Base-by-base conservation (phyloP, 345 rosid species). In the Dovyalis caffra region DNA sequence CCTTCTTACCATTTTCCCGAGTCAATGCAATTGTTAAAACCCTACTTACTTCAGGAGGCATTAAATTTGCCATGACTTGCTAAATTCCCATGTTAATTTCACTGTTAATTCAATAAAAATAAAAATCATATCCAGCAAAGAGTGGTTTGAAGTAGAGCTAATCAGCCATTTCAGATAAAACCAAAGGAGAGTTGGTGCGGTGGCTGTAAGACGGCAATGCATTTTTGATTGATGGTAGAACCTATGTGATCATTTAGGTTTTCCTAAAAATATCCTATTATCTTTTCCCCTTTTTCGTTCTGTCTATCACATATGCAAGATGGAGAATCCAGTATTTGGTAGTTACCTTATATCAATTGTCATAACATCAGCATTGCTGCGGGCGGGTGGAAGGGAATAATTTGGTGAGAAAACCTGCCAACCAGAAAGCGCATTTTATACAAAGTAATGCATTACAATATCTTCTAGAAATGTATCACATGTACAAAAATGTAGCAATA, bases 371-470 rank as follows among this genome's bases (percentile, higher is more conserved):
- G 90, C 80, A 79, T 51, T 79, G 71, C 73, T 82, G 64, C 81
- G 74, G 66, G 78, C 69, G 12, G 87, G 83, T 38, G 88, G 91
- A 68, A 79, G 70, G 49, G 91, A 83, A 80, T 89, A 89, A 73
- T 89, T 86, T 70, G 91, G 93, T 14, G 93, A 89, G 74, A 87
- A 89, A 63, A 82, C 78, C 93, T 89, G 81, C 65, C 61, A 56
- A 66, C 74, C 10, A 62, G 33, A 40, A 56, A 74, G 23, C 15
- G 31, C 21, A 40, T 74, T 57, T 64, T 11, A 10, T 1, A n/a
- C 28, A 56, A 56, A 23, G 8, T n/a, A 26, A 56, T 23, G 60
- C 26, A 53, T 53, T 23, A n/a, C 26, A 9, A 8, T 53, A 9
- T 23, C 28, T n/a, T 53, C 60, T n/a, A 21, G 60, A 53, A 53